Evolutionary conservation across 1,139 yeast species (phyloP), one percentile per base, ranked within the genome.

Genomic region (Saccharomycopsis hybrid): DNA sequence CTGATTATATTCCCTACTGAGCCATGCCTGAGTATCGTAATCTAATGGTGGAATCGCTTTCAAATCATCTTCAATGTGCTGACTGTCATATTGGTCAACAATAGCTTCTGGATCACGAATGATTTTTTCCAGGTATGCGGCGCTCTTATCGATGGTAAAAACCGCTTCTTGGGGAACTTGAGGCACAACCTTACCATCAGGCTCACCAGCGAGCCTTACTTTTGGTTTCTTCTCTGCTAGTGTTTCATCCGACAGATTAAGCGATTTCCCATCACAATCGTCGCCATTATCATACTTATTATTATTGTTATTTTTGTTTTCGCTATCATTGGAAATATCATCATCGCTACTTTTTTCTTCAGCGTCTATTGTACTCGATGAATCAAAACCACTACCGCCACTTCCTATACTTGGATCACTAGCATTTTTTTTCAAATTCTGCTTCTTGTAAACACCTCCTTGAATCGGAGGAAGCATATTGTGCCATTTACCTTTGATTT

Each of bases 401-500:
- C n/a, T n/a, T n/a, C n/a, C n/a, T n/a, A n/a, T n/a, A n/a, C n/a
- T n/a, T n/a, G n/a, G n/a, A n/a, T n/a, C n/a, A n/a, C n/a, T n/a
- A n/a, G n/a, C n/a, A n/a, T n/a, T n/a, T n/a, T n/a, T n/a, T n/a
- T n/a, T n/a, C n/a, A n/a, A n/a, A n/a, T n/a, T n/a, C n/a, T n/a
- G n/a, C n/a, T n/a, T n/a, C n/a, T n/a, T n/a, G 30, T 44, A 48
- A 13, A 35, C 37, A 0, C 88, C 96, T 5, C 96, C 95, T 65
- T 87, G 96, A 55, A 89, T 85, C 0, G 97, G 97, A 3, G 97
- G 96, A 37, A 85, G 62, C 61, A 87, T 67, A 62, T 86, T 85
- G 49, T 72, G 72, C 96, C 96, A 88, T 3, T 70, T 69, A 52
- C 70, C 63, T 51, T 80, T 78, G 5, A 87, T 77, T 31, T 60